phyloP scores from a whole-genome alignment of 2,329 filamentous ascomycete genomes.

The Monilinia laxa region DNA sequence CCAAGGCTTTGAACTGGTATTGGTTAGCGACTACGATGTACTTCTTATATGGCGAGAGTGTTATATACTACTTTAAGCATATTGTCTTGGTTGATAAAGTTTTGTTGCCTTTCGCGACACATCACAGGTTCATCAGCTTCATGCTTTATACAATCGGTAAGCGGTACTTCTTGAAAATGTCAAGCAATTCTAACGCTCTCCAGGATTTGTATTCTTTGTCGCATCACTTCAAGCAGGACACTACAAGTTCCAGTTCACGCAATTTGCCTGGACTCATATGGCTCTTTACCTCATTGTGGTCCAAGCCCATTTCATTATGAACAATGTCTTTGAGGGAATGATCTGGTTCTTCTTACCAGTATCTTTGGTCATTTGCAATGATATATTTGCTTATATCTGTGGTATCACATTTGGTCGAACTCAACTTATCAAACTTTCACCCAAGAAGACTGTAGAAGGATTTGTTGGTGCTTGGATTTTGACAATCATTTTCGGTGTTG shows the following conservation, averaged over 20 bases:
- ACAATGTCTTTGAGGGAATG: conserved; percentile 99
- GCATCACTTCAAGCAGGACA: conserved; percentile 90
- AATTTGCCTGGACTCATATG: conserved; percentile 99
- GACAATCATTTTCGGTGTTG: conserved; percentile 81
- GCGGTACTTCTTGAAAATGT: conserved; percentile 36
- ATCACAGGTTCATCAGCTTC: conserved; percentile 98
- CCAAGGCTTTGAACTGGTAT: conserved; percentile 98
- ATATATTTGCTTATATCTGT: conserved; percentile 97
- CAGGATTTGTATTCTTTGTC: conserved; percentile 98
- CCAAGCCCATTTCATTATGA: conserved; percentile 99
- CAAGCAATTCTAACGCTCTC: conserved; percentile 35
- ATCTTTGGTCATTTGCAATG: conserved; percentile 94
- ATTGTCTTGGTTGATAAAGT: conserved; percentile 94
- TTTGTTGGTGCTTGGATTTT: conserved; percentile 97
- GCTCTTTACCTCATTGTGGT: conserved; percentile 96
- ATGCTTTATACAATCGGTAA: conserved; percentile 94
- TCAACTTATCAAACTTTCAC: conserved; percentile 94
- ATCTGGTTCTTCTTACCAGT: conserved; percentile 99
- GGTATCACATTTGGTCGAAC: conserved; percentile 96
- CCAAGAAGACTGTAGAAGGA: conserved; percentile 98
- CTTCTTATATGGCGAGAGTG: conserved; percentile 96
- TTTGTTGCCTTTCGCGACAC: conserved; percentile 87
- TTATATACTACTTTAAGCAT: conserved; percentile 99
- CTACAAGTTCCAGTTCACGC: conserved; percentile 98
- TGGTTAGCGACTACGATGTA: conserved; percentile 99